Evolutionary conservation across 495 filamentous ascomycete species (phyloP).

Genomic region (Pyronema domesticum): DNA sequence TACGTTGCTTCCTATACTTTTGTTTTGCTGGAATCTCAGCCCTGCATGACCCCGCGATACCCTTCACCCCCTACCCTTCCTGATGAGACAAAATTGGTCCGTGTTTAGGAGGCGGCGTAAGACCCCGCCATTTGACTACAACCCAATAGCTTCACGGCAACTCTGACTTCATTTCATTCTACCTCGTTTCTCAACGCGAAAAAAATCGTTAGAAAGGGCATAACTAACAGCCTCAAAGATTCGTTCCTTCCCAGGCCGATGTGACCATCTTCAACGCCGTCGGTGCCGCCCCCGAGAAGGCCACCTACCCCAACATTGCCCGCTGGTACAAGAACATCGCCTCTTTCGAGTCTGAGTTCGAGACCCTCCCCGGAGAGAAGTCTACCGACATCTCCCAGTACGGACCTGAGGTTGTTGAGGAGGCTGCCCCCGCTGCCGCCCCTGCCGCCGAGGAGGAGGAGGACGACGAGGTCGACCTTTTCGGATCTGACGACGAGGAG

Average conservation of each 20-base stretch:
- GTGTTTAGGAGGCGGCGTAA: constrained; percentile 99
- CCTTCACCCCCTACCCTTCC: constrained; percentile 24
- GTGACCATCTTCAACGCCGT: constrained; percentile 84
- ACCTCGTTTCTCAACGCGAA: constrained; percentile 5
- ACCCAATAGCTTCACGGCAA: constrained; percentile 56
- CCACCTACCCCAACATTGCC: constrained; percentile 81
- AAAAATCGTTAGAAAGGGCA: neutral
- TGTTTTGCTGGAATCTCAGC: neutral
- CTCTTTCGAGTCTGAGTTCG: constrained; percentile 77
- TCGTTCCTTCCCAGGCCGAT: constrained; percentile 82
- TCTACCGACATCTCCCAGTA: constrained; percentile 75
- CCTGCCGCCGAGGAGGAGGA: constrained; percentile 46
- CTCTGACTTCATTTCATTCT: constrained; percentile 45
- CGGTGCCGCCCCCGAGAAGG: constrained; percentile 51
- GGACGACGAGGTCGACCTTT: constrained; percentile 75
- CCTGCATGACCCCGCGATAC: no score
- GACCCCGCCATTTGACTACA: constrained; percentile 81
- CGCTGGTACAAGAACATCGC: constrained; percentile 99
- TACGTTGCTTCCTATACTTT: constrained; percentile 31
- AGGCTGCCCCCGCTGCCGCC: constrained; percentile 61
- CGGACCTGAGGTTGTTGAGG: constrained; percentile 62
- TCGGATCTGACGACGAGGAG: constrained; percentile 78
- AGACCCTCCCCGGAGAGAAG: constrained; percentile 76
- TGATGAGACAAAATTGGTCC: constrained; percentile 95
- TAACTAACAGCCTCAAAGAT: constrained; percentile 35